Base-by-base conservation (phyloP, 768 basidiomycete species). In the Panaeolus cyanescens region DNA sequence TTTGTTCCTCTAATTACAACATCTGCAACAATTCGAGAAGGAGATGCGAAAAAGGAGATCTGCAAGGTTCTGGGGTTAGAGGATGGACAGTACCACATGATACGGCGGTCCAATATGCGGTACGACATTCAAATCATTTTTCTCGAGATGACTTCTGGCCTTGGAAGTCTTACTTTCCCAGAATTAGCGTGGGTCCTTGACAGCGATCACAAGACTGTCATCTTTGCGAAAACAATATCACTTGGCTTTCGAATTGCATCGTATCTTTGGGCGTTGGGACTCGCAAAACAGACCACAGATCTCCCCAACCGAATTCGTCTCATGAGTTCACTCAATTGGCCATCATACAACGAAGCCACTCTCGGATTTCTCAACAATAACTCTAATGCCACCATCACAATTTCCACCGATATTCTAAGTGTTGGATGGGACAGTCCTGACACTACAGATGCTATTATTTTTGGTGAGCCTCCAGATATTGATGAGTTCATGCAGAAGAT, bases 181-280 rank as follows among this genome's bases (percentile, higher is more conserved):
- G 64, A 72, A 39, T 62, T 74, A n/a, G 59, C 59, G 13, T 74
- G 71, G 74, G 55, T 75, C 20, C n/a, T 75, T 5, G 42, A 62
- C 0, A 45, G 39, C 4, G 40, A 45, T 3, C 25, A 59, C 34
- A 69, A 67, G 19, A 73, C 67, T 0, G 57, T 75, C 9, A 67
- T 76, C 2, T 76, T 74, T 45, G 66, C 68, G 56, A 60, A 65
- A n/a, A 69, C 72, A 0, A 71, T 75, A 30, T 8, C 50, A 0
- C 64, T 72, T 1, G 68, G 66, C 4, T 68, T 67, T 34, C 70
- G 64, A 0, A 37, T 72, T 5, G 62, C 59, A 3, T 15, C 28
- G 3, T 72, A 74, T 57, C 65, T 75, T 8, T 70, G 68, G 65
- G 6, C 45, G 1, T 1, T 15, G 5, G 62, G 36, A 1, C 39